Base-by-base conservation (phyloP, 164 flowering plant genomes). In the Nelumbo lutea region DNA sequence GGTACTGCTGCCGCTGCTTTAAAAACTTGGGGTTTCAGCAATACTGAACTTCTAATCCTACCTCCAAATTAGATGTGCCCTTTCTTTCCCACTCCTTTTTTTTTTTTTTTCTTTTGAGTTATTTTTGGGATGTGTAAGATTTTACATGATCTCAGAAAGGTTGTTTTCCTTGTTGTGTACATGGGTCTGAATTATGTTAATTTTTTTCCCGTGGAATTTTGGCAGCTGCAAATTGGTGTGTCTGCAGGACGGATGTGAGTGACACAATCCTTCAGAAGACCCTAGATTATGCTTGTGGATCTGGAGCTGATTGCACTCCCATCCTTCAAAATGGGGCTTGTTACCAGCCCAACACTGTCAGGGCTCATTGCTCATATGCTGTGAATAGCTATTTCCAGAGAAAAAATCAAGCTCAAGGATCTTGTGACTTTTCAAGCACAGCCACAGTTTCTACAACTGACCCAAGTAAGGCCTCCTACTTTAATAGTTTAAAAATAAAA, bases 251-350 rank as follows among this genome's bases (percentile, higher is more conserved):
- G 62, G 90, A 86, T 50, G 40, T 76, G 64, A 64, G 82, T 71
- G 86, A 86, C 1, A 3, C 65, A 55, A 59, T 41, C 8, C 83
- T 85, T 51, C 96, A 92, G 73, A 90, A 83, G 71, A 61, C 81
- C 9, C 42, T 92, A 39, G 98, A 92, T 66, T 92, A 83, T 77
- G 98, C 98, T 55, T 92, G 98, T 81, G 96, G 93, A 75, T 73
- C 79, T 65, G 95, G 93, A 73, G 98, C 93, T 55, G 95, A 92
- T 61, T 92, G 98, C 73, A 10, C 77, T 1, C 75, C 79, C 2
- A 84, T 90, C 64, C 72, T 57, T 46, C 86, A 84, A 73, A 80
- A 62, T 70, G 92, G 96, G 5, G 68, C 80, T 65, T 92, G 98
- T 79, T 87, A 67, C 70, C 70, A 79, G 9, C 96, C 98, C 55